These are phyloP conservation scores for Gyrodon lividus DNA, from an alignment of 768 basidiomycete genomes.

Conservation along the genomic window DNA sequence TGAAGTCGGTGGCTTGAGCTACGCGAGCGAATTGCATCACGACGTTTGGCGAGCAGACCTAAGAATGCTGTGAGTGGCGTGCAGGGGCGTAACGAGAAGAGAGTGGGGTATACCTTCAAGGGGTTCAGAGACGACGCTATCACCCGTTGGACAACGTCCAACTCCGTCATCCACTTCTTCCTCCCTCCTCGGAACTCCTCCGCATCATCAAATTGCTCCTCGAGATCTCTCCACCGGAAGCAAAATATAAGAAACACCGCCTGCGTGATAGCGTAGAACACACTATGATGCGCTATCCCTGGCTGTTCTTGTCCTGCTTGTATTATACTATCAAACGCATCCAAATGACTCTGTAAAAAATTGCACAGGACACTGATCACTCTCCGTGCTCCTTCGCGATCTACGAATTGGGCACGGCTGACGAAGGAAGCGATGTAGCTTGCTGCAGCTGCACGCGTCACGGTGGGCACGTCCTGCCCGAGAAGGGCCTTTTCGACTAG, in stretches of 20 bases:
- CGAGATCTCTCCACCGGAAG: constrained; percentile 91
- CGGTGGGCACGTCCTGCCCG: constrained; percentile 51
- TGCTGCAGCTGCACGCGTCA: constrained; percentile 89
- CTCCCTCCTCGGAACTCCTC: constrained; percentile 43
- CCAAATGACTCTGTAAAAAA: constrained; percentile 76
- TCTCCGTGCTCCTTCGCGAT: constrained; percentile 65
- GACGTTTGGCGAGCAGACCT: constrained; percentile 90
- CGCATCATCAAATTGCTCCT: constrained; percentile 57
- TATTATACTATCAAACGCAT: constrained; percentile 57
- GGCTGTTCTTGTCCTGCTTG: constrained; percentile 35
- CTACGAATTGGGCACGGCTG: constrained; percentile 84
- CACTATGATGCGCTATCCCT: constrained; percentile 47
- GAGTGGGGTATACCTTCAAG: constrained; percentile 57
- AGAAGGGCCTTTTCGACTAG: constrained; percentile 91
- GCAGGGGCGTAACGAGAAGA: not conserved
- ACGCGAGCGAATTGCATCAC: constrained; percentile 93
- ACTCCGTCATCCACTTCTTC: constrained; percentile 82
- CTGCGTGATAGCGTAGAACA: constrained; percentile 92
- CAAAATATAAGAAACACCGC: constrained; percentile 96
- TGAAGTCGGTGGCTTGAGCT: constrained; percentile 85
- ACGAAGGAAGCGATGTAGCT: constrained; percentile 93
- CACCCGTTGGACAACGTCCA: constrained; percentile 76
- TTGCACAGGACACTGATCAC: constrained; percentile 85
- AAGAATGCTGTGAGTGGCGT: not conserved
- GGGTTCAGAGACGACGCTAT: constrained; percentile 86